phyloP scores from a whole-genome alignment of 345 rosid species.

The Eucalyptus victrix region DNA sequence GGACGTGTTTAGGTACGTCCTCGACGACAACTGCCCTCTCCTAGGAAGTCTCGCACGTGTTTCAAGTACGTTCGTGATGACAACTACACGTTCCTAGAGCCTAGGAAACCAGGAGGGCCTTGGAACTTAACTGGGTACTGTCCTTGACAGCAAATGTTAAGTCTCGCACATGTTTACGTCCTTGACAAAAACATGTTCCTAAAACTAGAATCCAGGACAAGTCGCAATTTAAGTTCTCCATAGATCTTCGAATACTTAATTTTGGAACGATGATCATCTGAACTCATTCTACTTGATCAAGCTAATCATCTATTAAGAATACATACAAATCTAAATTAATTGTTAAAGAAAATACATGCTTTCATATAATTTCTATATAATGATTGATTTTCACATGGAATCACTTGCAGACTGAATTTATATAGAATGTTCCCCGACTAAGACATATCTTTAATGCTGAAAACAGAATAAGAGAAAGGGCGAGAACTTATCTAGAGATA shows the following conservation, averaged over 20 bases:
- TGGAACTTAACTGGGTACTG: not conserved
- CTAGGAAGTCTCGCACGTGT: not conserved
- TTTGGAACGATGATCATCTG: not conserved
- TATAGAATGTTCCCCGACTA: not conserved
- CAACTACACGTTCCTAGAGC: not conserved
- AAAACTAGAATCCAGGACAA: not conserved
- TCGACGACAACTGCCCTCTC: not conserved
- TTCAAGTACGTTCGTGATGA: not conserved
- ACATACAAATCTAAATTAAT: not conserved
- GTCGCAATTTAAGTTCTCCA: not conserved
- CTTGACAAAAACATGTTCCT: not conserved
- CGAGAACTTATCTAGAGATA: conserved; percentile 17
- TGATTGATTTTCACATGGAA: not conserved
- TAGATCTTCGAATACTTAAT: not conserved
- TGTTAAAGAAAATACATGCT: not conserved
- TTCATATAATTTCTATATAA: not conserved
- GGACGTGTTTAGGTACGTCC: not conserved
- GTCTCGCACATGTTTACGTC: not conserved
- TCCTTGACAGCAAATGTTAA: not conserved
- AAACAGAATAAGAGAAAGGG: not conserved
- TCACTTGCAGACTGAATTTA: not conserved
- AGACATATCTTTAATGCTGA: not conserved
- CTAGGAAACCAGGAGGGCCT: not conserved
- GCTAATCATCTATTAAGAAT: not conserved
- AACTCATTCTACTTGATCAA: not conserved